Evolutionary conservation across 352 stramenopile species (phyloP), one percentile per base, ranked within the genome.

Genomic region (Globisporangium nunn): DNA sequence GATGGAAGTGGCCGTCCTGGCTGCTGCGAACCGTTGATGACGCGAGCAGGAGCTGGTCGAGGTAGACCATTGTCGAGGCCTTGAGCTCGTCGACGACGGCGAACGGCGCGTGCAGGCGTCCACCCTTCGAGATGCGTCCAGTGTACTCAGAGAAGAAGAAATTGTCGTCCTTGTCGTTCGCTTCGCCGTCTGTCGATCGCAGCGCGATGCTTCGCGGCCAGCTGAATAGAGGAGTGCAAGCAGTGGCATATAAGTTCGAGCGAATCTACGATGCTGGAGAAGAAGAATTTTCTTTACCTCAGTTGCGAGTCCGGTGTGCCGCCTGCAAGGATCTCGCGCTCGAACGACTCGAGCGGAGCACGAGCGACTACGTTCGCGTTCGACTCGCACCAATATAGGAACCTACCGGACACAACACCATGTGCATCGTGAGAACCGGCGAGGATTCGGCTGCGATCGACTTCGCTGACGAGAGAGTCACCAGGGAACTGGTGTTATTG

Each of bases 121-220:
- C 31, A 12, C 74, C 73, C 48, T 63, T 66, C 14, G 62, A 72
- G 45, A 91, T 78, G 2, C 81, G 77, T 3, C 81, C 78, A 0
- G 71, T 74, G 62, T 89, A 91, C 52, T 91, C 81, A 1, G 74
- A 68, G 50, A 74, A 89, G 59, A 75, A 82, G 33, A 78, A 72
- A 2, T 57, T 66, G 29, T 80, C 55, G 12, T 70, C 62, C 10
- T 56, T 50, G 7, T 59, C 55, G 46, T 86, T 86, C 1, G 2
- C 30, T 7, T 61, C 50, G 11, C 67, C 72, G 49, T 85, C 63
- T 17, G 64, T 50, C 1, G 71, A 75, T 4, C 58, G 18, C 15
- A 88, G 67, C 18, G 66, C 76, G 41, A 91, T 59, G 28, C 71
- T 68, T 6, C 81, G 72, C 2, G 81, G 78, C 81, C 81, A 91